Percentiles rank a stretch among this genome's conserved stretches.
Conservation (phyloP, 805 yeast species). For the Pichia scutulata region DNA sequence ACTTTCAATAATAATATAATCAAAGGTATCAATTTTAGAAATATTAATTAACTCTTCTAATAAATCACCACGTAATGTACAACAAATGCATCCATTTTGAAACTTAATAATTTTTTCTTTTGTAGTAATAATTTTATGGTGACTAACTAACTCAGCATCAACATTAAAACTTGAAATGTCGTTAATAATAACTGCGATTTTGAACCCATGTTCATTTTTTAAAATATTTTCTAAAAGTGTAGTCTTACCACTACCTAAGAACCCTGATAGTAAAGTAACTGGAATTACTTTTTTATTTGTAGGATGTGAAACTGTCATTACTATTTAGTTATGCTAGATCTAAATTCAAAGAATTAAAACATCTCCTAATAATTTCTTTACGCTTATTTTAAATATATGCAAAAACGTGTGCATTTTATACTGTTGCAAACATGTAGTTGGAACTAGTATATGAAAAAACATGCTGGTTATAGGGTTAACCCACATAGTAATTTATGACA, state of each 20-base stretch:
- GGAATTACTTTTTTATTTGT: slow-evolving; percentile 29
- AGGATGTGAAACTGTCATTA: background rate
- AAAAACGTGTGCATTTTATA: background rate
- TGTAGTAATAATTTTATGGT: slow-evolving; percentile 33
- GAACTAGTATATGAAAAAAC: background rate
- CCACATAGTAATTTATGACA: background rate
- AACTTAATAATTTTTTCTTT: slow-evolving; percentile 38
- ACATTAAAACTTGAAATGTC: slow-evolving; percentile 37
- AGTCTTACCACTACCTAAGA: slow-evolving; percentile 41
- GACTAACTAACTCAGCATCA: slow-evolving; percentile 34
- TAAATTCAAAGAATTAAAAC: no score
- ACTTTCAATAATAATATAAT: slow-evolving; percentile 38
- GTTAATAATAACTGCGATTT: slow-evolving; percentile 39
- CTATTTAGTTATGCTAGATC: background rate
- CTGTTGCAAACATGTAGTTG: no score
- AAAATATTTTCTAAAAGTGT: slow-evolving; percentile 38
- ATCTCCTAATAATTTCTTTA: no score
- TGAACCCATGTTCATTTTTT: slow-evolving; percentile 32
- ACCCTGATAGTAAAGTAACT: slow-evolving; percentile 40
- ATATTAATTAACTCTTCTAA: slow-evolving; percentile 35
- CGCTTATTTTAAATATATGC: background rate
- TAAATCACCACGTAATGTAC: slow-evolving; percentile 40
- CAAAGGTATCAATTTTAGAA: slow-evolving; percentile 29
- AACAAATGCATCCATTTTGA: slow-evolving; percentile 43
- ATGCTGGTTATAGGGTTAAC: background rate